Base-by-base conservation (phyloP, 2,329 filamentous ascomycete genomes). In the Xylaria sp. region DNA sequence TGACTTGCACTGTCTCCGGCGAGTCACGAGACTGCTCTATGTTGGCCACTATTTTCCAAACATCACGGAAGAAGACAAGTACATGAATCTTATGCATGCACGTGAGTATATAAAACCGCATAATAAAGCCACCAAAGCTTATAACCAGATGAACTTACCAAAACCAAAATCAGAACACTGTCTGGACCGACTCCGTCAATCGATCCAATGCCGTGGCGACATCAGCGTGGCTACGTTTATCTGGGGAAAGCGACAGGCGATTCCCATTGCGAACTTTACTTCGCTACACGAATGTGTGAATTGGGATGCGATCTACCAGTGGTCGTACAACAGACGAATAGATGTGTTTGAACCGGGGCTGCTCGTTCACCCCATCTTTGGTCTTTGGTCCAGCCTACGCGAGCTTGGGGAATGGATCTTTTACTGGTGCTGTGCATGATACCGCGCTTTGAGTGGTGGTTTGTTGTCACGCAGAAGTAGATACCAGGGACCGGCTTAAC, bases 281-380 rank as follows among this genome's bases (percentile, higher is more conserved):
- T 23, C 57, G 1, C n/a, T 37, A 6, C 64, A 66, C 29, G 58
- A 66, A 35, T 65, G 64, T 18, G 60, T 68, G 53, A 68, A 64
- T 21, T 67, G 65, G 65, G 65, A 67, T 35, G 23, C 42, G 2
- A 8, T 67, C 32, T 25, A 50, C 37, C 5, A 29, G 6, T 62
- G 65, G 65, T 25, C 53, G 25, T 29, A 21, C n/a, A 18, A 42
- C 5, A 64, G 47, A 5, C 16, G 23, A 12, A 27, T 62, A 2
- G 51, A 67, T 42, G 59, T 62, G 18, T 62, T 63, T 42, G 59
- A 61, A 44, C 59, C 58, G 1, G 65, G 65, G 16, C 40, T 67
- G 1, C 29, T 67, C 5, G 37, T 60, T 16, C 65, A 67, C 53
- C 60, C 55, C 12, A 42, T 21, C 6, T 21, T 44, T 6, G 40